Base-by-base conservation (phyloP, 2,329 filamentous ascomycete species). In the Monosporascus sp. region DNA sequence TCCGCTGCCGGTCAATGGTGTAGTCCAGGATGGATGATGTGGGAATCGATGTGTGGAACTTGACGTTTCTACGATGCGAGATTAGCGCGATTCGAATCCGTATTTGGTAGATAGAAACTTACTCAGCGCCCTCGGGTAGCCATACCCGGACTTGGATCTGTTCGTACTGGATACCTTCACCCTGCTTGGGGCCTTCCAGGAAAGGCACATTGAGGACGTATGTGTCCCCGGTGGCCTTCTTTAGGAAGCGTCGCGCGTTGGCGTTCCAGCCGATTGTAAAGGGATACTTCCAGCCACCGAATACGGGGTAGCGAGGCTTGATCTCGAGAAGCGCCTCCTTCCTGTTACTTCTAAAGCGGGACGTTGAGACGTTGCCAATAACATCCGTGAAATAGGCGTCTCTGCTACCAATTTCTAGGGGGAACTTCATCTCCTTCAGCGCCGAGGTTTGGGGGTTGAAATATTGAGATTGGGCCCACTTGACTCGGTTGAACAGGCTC, bases 261-360 rank as follows among this genome's bases (percentile, higher is more conserved):
- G 89, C 86, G 74, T 97, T 95, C 94, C 94, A 99, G 61, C 94
- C 94, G 53, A 97, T 86, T 54, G 88, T 90, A 77, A 97, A 99
- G 60, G 89, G 94, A 73, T 97, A 97, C 73, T 96, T 96, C 94
- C 94, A 99, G 56, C 90, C 91, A 55, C 94, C 94, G 65, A 97
- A 99, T 24, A 99, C 72, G n/a, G 94, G 94, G 72, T 96, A 99
- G 50, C 94, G 85, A 20, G 94, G 94, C 78, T 92, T 94, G 58
- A 97, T 79, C 72, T 97, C 92, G 27, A 99, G 81, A 43, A 87
- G 76, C n/a, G 89, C 87, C 71, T 93, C 89, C 22, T 88, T 85
- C 68, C 80, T 82, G 68, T 83, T 89, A 61, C 79, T 84, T 57
- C 92, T 82, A 80, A 96, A 99, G 57, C 82, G 83, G 52, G 91